A percentile compares a stretch with the other conserved stretches of the same genome.
Conservation (phyloP, 441 rosid genomes). For the Theobroma grandiflorum region DNA sequence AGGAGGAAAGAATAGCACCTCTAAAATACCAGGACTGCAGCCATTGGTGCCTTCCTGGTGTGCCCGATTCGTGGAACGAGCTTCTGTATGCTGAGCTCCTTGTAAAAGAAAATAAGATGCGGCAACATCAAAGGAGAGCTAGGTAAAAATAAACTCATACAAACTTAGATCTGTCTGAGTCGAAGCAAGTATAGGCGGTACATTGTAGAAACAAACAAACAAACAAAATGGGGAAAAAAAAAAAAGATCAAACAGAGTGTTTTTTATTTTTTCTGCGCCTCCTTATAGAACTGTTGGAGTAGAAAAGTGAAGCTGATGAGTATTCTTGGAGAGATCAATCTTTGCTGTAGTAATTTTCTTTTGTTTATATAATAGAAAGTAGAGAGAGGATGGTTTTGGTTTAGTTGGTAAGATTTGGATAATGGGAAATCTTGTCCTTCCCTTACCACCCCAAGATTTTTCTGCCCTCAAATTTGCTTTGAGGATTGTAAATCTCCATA, state of each 20-base stretch:
- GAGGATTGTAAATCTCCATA: slow-evolving; percentile 37
- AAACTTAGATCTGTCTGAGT: neutral
- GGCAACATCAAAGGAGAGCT: slow-evolving; percentile 45
- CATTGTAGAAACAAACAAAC: slow-evolving; percentile 29
- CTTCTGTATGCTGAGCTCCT: slow-evolving; percentile 77
- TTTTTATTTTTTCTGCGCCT: neutral
- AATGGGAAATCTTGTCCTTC: neutral
- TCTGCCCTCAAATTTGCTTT: slow-evolving; percentile 22
- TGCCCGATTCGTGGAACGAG: slow-evolving; percentile 92
- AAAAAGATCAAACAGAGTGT: slow-evolving; percentile 24
- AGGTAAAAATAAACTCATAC: slow-evolving; percentile 33
- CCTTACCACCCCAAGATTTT: neutral
- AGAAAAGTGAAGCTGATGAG: neutral
- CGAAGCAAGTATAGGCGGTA: slow-evolving; percentile 23
- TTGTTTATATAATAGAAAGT: slow-evolving; percentile 5
- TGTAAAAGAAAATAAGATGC: slow-evolving; percentile 53
- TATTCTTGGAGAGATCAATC: neutral
- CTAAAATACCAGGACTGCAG: slow-evolving; percentile 86
- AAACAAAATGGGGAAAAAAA: slow-evolving; percentile 19
- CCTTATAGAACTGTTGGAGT: slow-evolving; percentile 12
- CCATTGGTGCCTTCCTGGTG: slow-evolving; percentile 99
- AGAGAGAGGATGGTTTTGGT: slow-evolving; percentile 1
- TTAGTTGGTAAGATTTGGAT: slow-evolving; percentile 12
- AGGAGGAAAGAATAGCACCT: slow-evolving; percentile 54
- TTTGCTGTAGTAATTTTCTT: neutral